A percentile compares a stretch with the other conserved stretches of the same genome.
These are phyloP conservation scores for Orbilia oligospora DNA, from an alignment of 2,329 filamentous ascomycete species.

Conservation along the genomic window DNA sequence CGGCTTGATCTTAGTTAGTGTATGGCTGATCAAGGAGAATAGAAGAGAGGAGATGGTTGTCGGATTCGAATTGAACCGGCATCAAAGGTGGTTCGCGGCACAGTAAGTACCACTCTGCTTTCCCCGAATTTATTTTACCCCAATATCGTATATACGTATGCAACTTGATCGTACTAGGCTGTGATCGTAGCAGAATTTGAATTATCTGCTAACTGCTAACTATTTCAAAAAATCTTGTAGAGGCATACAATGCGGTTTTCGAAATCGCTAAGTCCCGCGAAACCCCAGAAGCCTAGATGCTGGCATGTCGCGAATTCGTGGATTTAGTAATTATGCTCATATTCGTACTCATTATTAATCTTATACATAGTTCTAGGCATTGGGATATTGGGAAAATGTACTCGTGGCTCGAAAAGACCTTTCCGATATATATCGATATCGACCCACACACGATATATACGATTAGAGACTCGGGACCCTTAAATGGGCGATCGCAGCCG, in stretches of 20 bases:
- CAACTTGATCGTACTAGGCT: background rate
- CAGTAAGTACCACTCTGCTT: background rate
- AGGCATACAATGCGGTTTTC: slow-evolving; percentile 5
- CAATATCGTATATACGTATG: no score
- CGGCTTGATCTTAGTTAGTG: slow-evolving; percentile 7
- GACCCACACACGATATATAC: no score
- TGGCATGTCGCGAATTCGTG: no score
- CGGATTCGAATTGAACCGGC: slow-evolving; percentile 15
- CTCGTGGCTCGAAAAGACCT: no score
- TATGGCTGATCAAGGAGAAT: slow-evolving; percentile 21
- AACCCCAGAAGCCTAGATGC: background rate
- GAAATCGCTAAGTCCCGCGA: background rate
- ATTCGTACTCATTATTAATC: no score
- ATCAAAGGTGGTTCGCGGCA: slow-evolving; percentile 11
- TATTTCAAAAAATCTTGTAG: background rate
- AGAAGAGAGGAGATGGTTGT: slow-evolving; percentile 5
- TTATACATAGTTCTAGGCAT: no score
- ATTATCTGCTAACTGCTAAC: background rate
- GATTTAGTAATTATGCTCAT: background rate
- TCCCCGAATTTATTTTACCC: background rate
- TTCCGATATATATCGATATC: no score
- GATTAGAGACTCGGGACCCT: no score
- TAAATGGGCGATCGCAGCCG: no score
- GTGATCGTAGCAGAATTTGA: no score
- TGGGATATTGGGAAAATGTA: no score